phyloP scores from a whole-genome alignment of 208 protist species.

The Acanthamoeba quina region DNA sequence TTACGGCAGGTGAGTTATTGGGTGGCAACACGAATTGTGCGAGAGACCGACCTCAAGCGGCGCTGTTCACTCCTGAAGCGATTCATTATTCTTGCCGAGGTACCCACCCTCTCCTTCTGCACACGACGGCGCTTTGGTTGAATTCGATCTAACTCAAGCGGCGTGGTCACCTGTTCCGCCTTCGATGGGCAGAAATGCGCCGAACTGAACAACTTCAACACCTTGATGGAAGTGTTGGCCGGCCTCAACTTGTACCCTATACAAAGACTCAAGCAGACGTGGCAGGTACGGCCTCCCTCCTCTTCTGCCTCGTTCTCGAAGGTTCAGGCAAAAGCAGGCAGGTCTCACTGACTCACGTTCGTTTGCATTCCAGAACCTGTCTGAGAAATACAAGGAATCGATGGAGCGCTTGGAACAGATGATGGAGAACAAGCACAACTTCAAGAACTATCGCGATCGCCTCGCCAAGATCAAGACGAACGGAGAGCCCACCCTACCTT shows the following conservation, averaged over 20 bases:
- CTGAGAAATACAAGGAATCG: slow-evolving; percentile 61
- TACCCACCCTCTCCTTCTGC: background rate
- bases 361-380: background rate
- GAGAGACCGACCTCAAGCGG: slow-evolving; percentile 62
- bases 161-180: background rate
- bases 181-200: slow-evolving; percentile 28
- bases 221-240: slow-evolving; percentile 70
- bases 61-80: slow-evolving; percentile 53
- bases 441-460: slow-evolving; percentile 66
- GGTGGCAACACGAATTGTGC: slow-evolving; percentile 66
- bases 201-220: slow-evolving; percentile 73
- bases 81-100: slow-evolving; percentile 72
- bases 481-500: slow-evolving; percentile 52
- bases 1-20: slow-evolving; percentile 62
- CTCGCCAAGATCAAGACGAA: slow-evolving; percentile 52
- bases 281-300: background rate
- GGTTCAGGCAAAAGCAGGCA: too few relatives aligned
- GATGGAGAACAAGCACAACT: slow-evolving; percentile 74
- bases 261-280: slow-evolving; percentile 72
- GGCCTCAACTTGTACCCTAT: slow-evolving; percentile 69
- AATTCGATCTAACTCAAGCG: background rate
- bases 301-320: background rate
- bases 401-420: slow-evolving; percentile 64
- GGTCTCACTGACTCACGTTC: background rate
- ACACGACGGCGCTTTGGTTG: background rate